Base-by-base conservation (phyloP, 2,329 filamentous ascomycete genomes). In the Fusarium sp. region DNA sequence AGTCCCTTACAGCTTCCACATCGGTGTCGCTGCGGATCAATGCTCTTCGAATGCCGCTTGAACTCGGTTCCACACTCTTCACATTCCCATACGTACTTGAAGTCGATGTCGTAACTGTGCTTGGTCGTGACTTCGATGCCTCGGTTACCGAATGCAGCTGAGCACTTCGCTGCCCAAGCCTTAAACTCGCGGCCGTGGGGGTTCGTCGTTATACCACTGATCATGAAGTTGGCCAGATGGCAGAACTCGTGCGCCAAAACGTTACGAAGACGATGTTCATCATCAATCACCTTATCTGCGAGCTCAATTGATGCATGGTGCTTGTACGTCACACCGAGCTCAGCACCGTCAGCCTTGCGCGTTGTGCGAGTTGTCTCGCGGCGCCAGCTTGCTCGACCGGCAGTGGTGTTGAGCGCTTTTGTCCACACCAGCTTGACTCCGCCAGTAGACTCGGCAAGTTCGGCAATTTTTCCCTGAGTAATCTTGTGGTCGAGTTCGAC, bases 221-320 rank as follows among this genome's bases (percentile, higher is more conserved):
- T 80, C 87, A 98, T 96, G 75, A 94, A 97, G 69, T 93, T 96
- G 38, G 92, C 89, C 2, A 98, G 79, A 72, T 99, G 95, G 74
- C 95, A 98, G 78, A 95, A 98, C 70, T 99, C 95, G 73, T 99
- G 95, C 0, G 94, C 92, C n/a, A 98, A 78, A 0, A 95, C 93
- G 74, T 97, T 97, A 62, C 95, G 82, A 1, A 98, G 83, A 4
- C 92, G 86, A 54, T 89, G 76, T 65, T 91, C 86, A 69, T 89
- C 84, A 71, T 92, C 87, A 60, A 98, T 93, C 42, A 97, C 88
- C 73, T 96, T 96, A 50, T 91, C 87, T 0, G 93, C 92, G 3
- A 98, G 85, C 72, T 98, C 93, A 70, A 98, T 97, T 14, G 82
- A 86, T 9, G 92, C 92, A 73, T 94, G 87, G 65, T 84, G 82